These are phyloP conservation scores for Leishmania braziliensis DNA, from an alignment of 208 protist genomes.

Conservation along the genomic window DNA sequence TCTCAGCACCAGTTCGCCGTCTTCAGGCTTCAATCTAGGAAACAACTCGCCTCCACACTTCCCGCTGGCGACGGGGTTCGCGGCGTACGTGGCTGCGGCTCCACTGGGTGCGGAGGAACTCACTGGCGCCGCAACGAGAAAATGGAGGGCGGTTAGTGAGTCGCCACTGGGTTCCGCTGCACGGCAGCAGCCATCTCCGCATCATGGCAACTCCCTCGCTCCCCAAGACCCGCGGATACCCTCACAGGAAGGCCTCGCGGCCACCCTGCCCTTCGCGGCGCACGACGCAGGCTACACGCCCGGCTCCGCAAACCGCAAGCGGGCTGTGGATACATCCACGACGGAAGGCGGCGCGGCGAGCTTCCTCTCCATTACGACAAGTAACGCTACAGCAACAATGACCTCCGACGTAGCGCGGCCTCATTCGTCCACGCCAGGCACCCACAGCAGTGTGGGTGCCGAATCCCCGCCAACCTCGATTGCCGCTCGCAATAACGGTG, in stretches of 20 bases:
- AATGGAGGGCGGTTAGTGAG: background rate
- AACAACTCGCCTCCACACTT: background rate
- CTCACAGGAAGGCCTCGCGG: background rate
- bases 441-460: background rate
- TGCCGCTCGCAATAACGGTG: background rate
- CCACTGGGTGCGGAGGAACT: background rate
- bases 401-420: background rate
- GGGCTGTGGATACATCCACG: background rate
- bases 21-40: background rate
- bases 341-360: background rate
- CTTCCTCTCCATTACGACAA: slow-evolving; percentile 6
- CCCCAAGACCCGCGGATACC: background rate
- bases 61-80: background rate
- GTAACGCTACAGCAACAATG: slow-evolving; percentile 5
- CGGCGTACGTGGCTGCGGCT: background rate
- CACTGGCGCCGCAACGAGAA: background rate
- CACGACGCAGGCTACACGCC: background rate
- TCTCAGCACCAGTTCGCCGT: slow-evolving; percentile 1
- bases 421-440: background rate
- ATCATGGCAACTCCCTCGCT: background rate
- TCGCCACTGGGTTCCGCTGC: background rate
- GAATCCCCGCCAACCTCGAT: background rate
- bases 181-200: background rate
- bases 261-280: background rate
- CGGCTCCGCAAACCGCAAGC: background rate